Evolutionary conservation across 2,329 filamentous ascomycete species (phyloP), one percentile per base, ranked within the genome.

Genomic region (Malbranchea zuffiana): DNA sequence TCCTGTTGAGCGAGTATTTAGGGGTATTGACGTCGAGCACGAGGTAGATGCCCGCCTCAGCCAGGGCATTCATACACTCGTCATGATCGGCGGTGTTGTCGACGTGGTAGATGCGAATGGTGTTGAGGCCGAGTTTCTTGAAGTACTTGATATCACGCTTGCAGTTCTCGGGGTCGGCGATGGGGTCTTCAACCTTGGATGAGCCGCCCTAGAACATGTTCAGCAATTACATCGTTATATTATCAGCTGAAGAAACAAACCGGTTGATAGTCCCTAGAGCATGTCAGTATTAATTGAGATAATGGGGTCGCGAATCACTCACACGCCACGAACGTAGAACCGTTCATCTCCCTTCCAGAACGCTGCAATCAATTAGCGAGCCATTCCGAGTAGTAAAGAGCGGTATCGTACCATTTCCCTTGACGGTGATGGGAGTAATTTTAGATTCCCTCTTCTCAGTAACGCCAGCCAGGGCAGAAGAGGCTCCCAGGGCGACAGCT

Each of bases 21-120:
- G 84, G 83, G n/a, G 73, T 88, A 75, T 93, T 93, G 68, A 90
- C 82, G 53, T 94, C 86, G 35, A 93, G 70, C 24, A 92, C 83
- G 36, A 93, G 74, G 69, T 94, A 94, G 68, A 94, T 94, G 51
- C 83, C 83, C 45, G 84, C 86, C 52, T 82, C 81, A 35, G 76
- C 78, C 43, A 94, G 71, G 30, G 73, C 69, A 43, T 71, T 67
- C 87, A 95, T 95, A 69, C 87, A 95, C 44, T 76, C 72, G 51
- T 87, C 78, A 65, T 95, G 87, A 60, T 80, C 64, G 50, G 69
- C 66, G 34, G 78, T 78, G 72, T 94, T 94, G 69, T 95, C 87
- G 48, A 92, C 78, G 11, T 81, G 85, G 72, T 94, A 95, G 44
- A 94, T 82, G 61, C 87, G 86, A 55, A 95, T 71, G 17, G 85